Base-by-base conservation (phyloP, 257 asterid genomes). In the Petrea volubilis region DNA sequence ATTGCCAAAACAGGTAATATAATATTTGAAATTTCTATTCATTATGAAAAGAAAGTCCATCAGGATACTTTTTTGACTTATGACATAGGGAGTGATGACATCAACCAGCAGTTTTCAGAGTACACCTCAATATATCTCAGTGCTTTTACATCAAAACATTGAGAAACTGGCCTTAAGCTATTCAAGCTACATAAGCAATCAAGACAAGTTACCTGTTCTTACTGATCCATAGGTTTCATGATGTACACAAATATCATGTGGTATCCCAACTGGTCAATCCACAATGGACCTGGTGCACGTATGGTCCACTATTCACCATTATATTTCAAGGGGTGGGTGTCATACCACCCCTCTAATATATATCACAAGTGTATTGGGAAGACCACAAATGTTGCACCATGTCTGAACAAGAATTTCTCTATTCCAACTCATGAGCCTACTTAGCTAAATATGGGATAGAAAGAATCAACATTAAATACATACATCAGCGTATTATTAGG, bases 171-270 rank as follows among this genome's bases (percentile, higher is more conserved):
- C 41, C 47, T n/a, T 20, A 68, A 20, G 29, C 36, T 28, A n/a
- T 44, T 65, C 46, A 52, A 60, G 33, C 11, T 1, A 24, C 62
- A 70, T 8, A 36, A 71, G 60, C 62, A 44, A 47, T 49, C 60
- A 46, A n/a, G 18, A 47, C 9, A 23, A n/a, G 2, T 12, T 44
- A 20, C 56, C 40, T 36, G 9, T 23, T 20, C 12, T 31, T 12
- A 43, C 7, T 27, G 21, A 3, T 57, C 24, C 44, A 40, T 7
- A 10, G 68, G 49, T 29, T 15, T 55, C 31, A 51, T 25, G 24
- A 51, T 13, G 36, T 14, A 18, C 62, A 29, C 68, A 41, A 41
- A 51, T 14, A 44, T n/a, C 23, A 34, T 18, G 4, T 18, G 13
- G 53, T 25, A 12, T 50, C 62, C 28, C 50, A 31, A 14, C 0